phyloP scores from a whole-genome alignment of 441 rosid genomes.

The Francoa sonchifolia region DNA sequence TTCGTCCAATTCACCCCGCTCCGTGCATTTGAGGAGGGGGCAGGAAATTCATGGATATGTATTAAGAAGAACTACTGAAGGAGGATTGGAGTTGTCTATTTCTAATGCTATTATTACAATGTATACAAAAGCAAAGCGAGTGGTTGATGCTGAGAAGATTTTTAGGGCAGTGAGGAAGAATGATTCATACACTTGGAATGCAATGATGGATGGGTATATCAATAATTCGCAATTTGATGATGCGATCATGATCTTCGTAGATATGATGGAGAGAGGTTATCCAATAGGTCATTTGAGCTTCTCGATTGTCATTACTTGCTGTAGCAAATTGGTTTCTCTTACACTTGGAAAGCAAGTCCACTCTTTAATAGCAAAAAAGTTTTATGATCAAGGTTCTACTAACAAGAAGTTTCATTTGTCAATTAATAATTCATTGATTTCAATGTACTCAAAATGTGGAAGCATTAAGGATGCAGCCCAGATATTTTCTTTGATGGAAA shows the following conservation, averaged over 20 bases:
- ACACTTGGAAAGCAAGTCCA: slow-evolving; percentile 5
- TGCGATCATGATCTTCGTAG: slow-evolving; percentile 33
- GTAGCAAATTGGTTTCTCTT: slow-evolving; percentile 47
- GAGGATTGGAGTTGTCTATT: too few species aligned
- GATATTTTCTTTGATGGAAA: not conserved
- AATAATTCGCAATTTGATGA: slow-evolving; percentile 53
- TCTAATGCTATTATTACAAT: too few species aligned
- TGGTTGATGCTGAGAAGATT: too few species aligned
- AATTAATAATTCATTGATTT: not conserved
- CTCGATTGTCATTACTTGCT: slow-evolving; percentile 63
- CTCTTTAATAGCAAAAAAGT: not conserved
- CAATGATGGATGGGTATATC: slow-evolving; percentile 71
- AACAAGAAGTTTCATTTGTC: slow-evolving; percentile 1
- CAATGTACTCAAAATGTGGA: slow-evolving; percentile 4
- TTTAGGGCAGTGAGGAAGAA: too few species aligned
- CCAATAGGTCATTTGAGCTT: slow-evolving; percentile 67
- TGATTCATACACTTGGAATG: slow-evolving; percentile 84
- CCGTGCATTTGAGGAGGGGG: too few species aligned
- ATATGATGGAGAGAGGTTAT: slow-evolving; percentile 43
- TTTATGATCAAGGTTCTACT: not conserved
- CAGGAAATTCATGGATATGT: too few species aligned
- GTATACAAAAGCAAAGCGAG: too few species aligned
- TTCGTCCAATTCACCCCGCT: too few species aligned
- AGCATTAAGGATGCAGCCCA: not conserved
- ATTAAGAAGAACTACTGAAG: too few species aligned